Evolutionary conservation across 164 flowering plant species (phyloP).

Genomic region (Kalanchoe fedtschenkoi): DNA sequence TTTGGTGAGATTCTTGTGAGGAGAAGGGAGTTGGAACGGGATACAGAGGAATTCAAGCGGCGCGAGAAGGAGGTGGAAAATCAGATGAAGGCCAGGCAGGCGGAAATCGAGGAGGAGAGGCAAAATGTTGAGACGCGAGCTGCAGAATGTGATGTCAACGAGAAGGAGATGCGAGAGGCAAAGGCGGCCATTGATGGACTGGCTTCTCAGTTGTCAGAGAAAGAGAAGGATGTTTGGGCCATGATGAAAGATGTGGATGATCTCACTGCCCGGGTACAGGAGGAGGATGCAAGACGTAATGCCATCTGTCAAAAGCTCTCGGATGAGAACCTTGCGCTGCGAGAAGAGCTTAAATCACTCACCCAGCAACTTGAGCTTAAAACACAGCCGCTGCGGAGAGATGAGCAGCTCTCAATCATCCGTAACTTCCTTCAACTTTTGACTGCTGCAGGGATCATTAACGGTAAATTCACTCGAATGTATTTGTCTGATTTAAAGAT

Average conservation of each 20-base stretch:
- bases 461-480: not conserved
- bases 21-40: conserved; percentile 2
- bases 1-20: not conserved
- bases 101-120: not conserved
- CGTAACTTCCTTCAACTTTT: not conserved
- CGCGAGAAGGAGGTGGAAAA: not conserved
- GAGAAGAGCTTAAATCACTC: not conserved
- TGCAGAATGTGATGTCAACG: not conserved
- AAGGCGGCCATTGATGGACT: not conserved
- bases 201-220: not conserved
- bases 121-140: not conserved
- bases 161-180: not conserved
- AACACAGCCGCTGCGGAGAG: not conserved
- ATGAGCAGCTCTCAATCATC: not conserved
- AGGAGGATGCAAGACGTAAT: not conserved
- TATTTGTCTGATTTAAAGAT: not conserved
- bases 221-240: not conserved
- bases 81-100: not conserved
- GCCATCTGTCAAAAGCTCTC: not conserved
- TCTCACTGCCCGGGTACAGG: not conserved
- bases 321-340: not conserved
- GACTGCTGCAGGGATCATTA: not conserved
- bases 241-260: not conserved
- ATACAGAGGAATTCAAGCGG: conserved; percentile 5
- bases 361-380: conserved; percentile 1